Evolutionary conservation across 441 rosid genomes (phyloP), one percentile per base, ranked within the genome.

Genomic region (Melastoma candidum): DNA sequence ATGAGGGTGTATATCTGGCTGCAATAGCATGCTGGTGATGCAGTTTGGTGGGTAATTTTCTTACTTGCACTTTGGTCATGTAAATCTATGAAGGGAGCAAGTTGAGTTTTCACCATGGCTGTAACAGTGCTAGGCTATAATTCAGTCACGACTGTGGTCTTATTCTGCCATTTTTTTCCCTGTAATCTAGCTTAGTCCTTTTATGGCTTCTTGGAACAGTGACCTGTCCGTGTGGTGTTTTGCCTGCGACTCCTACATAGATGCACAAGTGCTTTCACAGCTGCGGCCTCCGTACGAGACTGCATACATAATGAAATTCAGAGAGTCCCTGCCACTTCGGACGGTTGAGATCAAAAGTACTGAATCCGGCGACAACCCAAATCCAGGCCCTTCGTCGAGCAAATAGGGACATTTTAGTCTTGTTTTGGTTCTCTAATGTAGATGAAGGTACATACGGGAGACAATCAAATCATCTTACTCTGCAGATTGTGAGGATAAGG

Each of bases 191-290:
- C 57, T 0, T 46, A 13, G n/a, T 9, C 3, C 24, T 1, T 12
- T 24, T 25, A 7, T 17, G 22, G 22, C 13, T 12, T 61, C 14
- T 50, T 47, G 12, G 12, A 47, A 49, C 84, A 87, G 95, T 71
- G 98, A 92, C 52, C 69, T 92, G 22, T 88, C 95, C 1, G 83
- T 82, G 13, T 87, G 96, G 98, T 87, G 98, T 64, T 92, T 88
- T 57, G 62, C 64, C 32, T 92, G 96, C 11, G 87, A 92, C 58
- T 77, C 95, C 0, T 92, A 92, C 73, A 69, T 88, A 46, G 89
- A 92, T 59, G 87, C 90, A 17, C 85, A 76, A 73, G 63, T 76
- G 55, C 73, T 92, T 58, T 44, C 32, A 32, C 85, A 83, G 63
- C 74, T 92, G 63, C 75, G 74, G 46, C 83, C 83, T 51, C 76